Conservation (phyloP, 495 filamentous ascomycete species). For the Cladorrhinum samala region DNA sequence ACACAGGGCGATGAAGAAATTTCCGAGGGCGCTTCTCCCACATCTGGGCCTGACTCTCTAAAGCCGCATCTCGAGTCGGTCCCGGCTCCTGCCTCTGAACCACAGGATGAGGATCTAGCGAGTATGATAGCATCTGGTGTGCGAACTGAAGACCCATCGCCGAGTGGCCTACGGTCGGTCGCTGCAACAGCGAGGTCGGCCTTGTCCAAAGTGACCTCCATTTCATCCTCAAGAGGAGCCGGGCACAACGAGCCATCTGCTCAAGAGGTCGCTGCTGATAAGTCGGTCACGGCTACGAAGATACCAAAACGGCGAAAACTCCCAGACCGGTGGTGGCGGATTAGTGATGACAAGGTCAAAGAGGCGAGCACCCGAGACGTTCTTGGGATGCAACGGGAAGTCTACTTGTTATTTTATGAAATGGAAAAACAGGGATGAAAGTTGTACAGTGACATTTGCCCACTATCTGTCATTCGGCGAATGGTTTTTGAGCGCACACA, state of each 20-base stretch:
- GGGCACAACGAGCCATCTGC: background rate
- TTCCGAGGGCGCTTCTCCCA: no score
- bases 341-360: conserved; percentile 95
- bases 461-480: no score
- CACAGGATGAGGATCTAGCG: no score
- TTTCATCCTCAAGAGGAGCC: conserved; percentile 8
- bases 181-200: conserved; percentile 38
- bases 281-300: conserved; percentile 10
- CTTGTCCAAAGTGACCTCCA: conserved; percentile 31
- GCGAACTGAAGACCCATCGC: conserved; percentile 28
- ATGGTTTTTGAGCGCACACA: no score
- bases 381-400: conserved; percentile 87
- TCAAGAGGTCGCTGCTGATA: background rate
- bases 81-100: no score
- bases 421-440: conserved; percentile 43
- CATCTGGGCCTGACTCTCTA: no score
- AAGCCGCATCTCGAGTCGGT: no score
- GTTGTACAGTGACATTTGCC: no score
- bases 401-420: conserved; percentile 96
- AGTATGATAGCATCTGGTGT: background rate
- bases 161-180: conserved; percentile 37
- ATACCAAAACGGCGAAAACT: conserved; percentile 50
- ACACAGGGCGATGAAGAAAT: conserved; percentile 8
- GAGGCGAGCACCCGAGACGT: conserved; percentile 90
- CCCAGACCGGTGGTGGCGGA: conserved; percentile 89